A percentile compares a stretch with the other conserved stretches of the same genome.
Evolutionary conservation across 257 asterid species (phyloP).

Genomic region (Oldenlandia corymbosa): DNA sequence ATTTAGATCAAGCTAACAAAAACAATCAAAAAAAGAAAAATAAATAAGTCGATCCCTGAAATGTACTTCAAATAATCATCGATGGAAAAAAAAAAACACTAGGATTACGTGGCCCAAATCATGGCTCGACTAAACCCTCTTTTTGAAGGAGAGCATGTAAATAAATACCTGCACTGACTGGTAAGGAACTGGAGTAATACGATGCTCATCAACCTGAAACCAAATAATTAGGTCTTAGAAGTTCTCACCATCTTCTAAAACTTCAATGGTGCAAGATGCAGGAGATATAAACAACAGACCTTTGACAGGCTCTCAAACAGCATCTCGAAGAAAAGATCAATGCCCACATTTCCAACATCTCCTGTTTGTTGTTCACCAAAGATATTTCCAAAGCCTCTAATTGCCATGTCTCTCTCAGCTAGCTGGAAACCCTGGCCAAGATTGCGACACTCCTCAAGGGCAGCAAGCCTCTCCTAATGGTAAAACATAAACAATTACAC

Average conservation of each 20-base stretch:
- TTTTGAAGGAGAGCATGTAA: constrained; percentile 15
- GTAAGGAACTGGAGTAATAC: constrained; percentile 76
- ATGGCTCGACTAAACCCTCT: too few relatives aligned
- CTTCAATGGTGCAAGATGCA: not conserved
- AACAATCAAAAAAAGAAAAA: not conserved
- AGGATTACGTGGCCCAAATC: not conserved
- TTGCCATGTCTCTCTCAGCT: constrained; percentile 99
- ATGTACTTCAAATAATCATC: not conserved
- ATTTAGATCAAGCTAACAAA: constrained; percentile 66
- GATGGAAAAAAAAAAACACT: not conserved
- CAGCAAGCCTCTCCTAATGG: constrained; percentile 84
- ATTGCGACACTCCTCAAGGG: constrained; percentile 88
- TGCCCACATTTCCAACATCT: constrained; percentile 98
- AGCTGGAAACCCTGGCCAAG: constrained; percentile 98
- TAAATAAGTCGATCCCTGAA: not conserved
- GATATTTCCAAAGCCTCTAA: constrained; percentile 95
- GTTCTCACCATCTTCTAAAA: not conserved
- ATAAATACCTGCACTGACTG: constrained; percentile 75
- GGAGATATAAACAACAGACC: constrained; percentile 35
- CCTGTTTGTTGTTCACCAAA: constrained; percentile 99
- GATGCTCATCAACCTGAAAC: constrained; percentile 85
- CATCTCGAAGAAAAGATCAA: constrained; percentile 99
- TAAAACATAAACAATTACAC: too few relatives aligned
- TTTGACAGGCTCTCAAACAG: constrained; percentile 95
- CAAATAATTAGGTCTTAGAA: constrained; percentile 24